Base-by-base conservation (phyloP, 805 yeast species). In the Wickerhamomyces ciferrii region DNA sequence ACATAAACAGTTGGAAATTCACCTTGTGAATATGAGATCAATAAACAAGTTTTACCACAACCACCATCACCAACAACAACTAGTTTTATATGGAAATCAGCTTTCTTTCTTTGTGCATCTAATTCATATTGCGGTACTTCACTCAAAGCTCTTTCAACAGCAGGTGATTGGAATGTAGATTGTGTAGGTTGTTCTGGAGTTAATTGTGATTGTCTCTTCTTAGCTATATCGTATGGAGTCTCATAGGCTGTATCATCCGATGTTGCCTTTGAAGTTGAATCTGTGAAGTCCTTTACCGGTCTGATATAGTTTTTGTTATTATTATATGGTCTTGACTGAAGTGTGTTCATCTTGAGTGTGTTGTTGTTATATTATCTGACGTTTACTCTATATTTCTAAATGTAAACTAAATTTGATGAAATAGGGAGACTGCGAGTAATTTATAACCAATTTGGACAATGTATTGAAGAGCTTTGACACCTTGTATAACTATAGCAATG, bases 21-120 rank as follows among this genome's bases (percentile, higher is more conserved):
- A 20, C 85, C 84, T 56, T 82, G 80, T 4, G 87, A 76, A 60
- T 83, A 89, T 18, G 87, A 67, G 27, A 72, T 67, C 48, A 87
- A 59, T 54, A 88, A 63, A 56, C 91, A 84, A 0, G 96, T 89
- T 62, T 88, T 88, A n/a, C 96, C 96, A 61, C 94, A 84, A 17
- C 88, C 91, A 56, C 92, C 90, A 63, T 88, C 96, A 8, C 96
- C 96, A 10, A 89, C 94, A 24, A 85, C 85, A 13, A 88, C 95
- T 6, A 87, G 67, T 59, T 86, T 86, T 39, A 74, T 55, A 42
- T 67, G 70, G 36, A 63, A 59, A 43, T 72, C 71, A 1, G 74
- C 57, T 40, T 55, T 49, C 41, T 53, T 55, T 29, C 59, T 56
- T 34, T 43, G 50, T 23, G 58, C 48, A 32, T 55, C 59, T 17